Base-by-base conservation (phyloP, 371 early-diverging fungal genomes). In the Mucor sp. region DNA sequence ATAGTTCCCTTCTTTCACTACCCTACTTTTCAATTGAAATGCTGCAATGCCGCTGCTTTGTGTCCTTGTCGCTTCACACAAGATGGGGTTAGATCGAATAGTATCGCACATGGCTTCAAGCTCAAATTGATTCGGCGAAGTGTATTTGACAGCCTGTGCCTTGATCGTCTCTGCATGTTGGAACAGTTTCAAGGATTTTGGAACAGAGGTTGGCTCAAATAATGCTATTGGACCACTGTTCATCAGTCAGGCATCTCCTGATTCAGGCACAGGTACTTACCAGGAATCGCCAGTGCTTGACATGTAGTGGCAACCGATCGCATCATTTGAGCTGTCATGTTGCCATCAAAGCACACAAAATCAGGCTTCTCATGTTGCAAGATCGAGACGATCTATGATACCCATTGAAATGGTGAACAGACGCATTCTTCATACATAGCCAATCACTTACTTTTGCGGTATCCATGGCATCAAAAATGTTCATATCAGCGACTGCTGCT, bases 171-270 rank as follows among this genome's bases (percentile, higher is more conserved):
- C 71, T 43, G 47, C 58, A 72, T 59, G 66, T 33, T 77, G 71
- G 37, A 96, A 80, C 12, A 93, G 57, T 14, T 82, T 84, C 1
- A 80, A 65, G 15, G 93, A 89, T 69, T 97, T 97, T 15, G 91
- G 87, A 1, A 92, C 87, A 7, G 97, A 96, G 0, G 98, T 97
- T 0, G 98, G 97, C 65, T 97, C 97, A 72, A 95, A 96, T 35
- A 96, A 70, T 17, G 85, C 88, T 89, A 69, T 14, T 23, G 15
- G 7, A 15, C 3, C 19, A 6, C 12, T n/a, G 15, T 17, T 9
- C 32, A 9, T 19, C 32, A n/a, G 58, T 14, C 19, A 57, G 17
- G 33, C 14, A 35, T 11, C 37, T 37, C 37, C 37, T 50, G 5
- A 50, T 50, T 23, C 14, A 50, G 50, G 14, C 4, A 50, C 25